Percentiles rank a stretch among this genome's conserved stretches.
These are phyloP conservation scores for Schizosaccharomyces osmophilus DNA, from an alignment of 805 yeast species.

Conservation along the genomic window DNA sequence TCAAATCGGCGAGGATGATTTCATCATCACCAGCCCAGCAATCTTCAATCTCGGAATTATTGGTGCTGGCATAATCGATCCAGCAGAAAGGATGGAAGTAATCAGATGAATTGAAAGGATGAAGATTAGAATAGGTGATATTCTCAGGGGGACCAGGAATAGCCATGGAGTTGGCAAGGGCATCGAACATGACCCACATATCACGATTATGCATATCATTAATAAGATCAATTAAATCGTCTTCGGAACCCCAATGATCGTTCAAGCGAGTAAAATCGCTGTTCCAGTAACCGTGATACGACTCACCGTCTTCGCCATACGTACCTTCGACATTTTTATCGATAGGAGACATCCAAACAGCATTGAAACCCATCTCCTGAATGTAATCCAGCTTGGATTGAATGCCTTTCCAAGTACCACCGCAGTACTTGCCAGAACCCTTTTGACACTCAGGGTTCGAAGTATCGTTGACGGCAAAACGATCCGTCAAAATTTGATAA, in stretches of 20 bases:
- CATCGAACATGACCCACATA: slow-evolving; percentile 4
- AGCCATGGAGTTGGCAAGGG: slow-evolving; percentile 3
- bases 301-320: slow-evolving; percentile 2
- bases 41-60: slow-evolving; percentile 1
- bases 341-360: slow-evolving; percentile 5
- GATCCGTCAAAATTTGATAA: slow-evolving; percentile 4
- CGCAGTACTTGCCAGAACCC: slow-evolving; percentile 2
- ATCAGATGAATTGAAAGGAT: slow-evolving; percentile 2
- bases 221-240: slow-evolving; percentile 1
- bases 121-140: background rate
- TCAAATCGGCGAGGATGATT: slow-evolving; percentile 3
- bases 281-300: slow-evolving; percentile 3
- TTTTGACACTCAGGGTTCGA: background rate
- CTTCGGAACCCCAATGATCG: slow-evolving; percentile 1
- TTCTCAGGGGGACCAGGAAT: background rate
- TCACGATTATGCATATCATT: slow-evolving; percentile 4
- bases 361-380: slow-evolving; percentile 5
- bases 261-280: background rate
- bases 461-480: slow-evolving; percentile 2
- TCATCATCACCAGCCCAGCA: slow-evolving; percentile 4
- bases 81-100: slow-evolving; percentile 2
- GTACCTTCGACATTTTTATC: slow-evolving; percentile 2
- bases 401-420: slow-evolving; percentile 5
- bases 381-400: slow-evolving; percentile 4
- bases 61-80: background rate